Evolutionary conservation across 768 basidiomycete species (phyloP), one percentile per base, ranked within the genome.

Genomic region (Mycena metata): DNA sequence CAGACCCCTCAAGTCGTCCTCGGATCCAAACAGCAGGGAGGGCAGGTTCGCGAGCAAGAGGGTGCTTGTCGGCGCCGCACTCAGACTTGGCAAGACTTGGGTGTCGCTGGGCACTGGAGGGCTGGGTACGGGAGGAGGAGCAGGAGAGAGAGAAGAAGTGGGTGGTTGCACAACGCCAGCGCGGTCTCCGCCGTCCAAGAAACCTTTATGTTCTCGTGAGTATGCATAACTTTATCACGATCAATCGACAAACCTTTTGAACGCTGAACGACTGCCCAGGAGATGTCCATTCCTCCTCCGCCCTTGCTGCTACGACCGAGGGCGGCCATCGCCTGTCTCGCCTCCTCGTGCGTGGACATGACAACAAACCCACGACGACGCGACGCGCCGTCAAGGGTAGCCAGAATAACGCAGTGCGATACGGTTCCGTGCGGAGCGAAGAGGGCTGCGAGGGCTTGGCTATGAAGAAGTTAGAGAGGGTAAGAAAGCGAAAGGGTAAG

Each of bases 221-320:
- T 42, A 12, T 41, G 41, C 58, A 21, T 43, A 3, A 52, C 12
- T 45, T 30, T 30, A 6, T 6, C 30, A 56, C 17, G 17, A 54
- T 17, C 33, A 2, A 21, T 10, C 36, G 42, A 70, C 64, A 21
- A 39, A 91, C 92, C 93, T 84, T 91, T 89, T 69, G 93, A 95
- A 50, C 93, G 91, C 71, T 95, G 93, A 42, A 95, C 93, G 24
- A 95, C 93, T 19, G 93, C 93, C 93, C 93, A 95, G 8, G 93
- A 94, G 58, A 95, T 87, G 75, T 95, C 93, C 51, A 95, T 87
- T 13, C 70, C 70, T 19, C 58, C 52, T 24, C 59, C 65, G 21
- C 85, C 83, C 73, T 94, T 90, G 9, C 92, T 91, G 74, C 91
- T 94, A 55, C 91, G 88, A 26, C 91, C 91, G 46, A 94, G 76